Base-by-base conservation (phyloP, 768 basidiomycete genomes). In the Pisolithus tinctorius region DNA sequence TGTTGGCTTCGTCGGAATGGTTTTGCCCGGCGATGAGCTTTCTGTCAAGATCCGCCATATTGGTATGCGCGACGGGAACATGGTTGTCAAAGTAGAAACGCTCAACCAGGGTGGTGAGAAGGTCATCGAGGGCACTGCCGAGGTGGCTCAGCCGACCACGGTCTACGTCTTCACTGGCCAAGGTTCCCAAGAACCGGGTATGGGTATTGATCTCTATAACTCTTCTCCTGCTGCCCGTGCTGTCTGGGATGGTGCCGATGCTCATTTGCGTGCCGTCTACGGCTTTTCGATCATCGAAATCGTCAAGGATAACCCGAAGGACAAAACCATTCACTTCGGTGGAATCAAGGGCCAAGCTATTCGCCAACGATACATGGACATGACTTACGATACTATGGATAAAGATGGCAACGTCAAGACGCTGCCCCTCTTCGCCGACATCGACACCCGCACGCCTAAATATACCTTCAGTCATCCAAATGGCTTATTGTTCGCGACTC, bases 241-340 rank as follows among this genome's bases (percentile, higher is more conserved):
- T 39, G 94, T 98, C 48, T 99, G 96, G 96, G 95, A 98, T 52
- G 84, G 85, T 45, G 95, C 95, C 47, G 94, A 99, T 62, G 80
- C 84, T 41, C 95, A 99, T 67, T 76, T 99, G 47, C 85, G 88
- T 44, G 86, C 90, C 26, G 92, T 94, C 4, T 97, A 99, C 61
- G 96, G 96, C 42, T 99, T 99, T 76, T 97, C 95, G 4, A 98
- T 99, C 66, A 76, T 97, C 62, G 94, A 99, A 67, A 96, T 99
- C 59, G 95, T 99, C 70, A 95, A 94, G 74, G 88, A 94, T 67
- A 97, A 98, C 67, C 94, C 95, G 17, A 96, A 93, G 77, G 84
- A 89, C 70, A 93, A 97, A 76, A 99, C 93, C 0, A 86, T 99
- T 59, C 95, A 99, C 70, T 99, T 99, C 58, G 96, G 96, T 75